phyloP scores from a whole-genome alignment of 2,329 filamentous ascomycete genomes.

The Basipetospora sp. region DNA sequence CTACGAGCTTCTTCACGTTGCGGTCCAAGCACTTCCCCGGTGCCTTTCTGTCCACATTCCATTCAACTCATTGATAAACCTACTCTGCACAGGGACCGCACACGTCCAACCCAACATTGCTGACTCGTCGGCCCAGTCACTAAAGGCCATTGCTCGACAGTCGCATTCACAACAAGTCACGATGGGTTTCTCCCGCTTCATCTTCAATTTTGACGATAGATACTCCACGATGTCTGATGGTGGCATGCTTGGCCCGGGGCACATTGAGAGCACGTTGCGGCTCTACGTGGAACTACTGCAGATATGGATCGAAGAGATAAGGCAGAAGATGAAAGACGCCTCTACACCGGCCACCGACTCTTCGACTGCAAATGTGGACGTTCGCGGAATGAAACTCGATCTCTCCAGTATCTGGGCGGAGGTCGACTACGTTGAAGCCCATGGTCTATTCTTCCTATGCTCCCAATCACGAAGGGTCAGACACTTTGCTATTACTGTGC shows the following conservation, averaged over 20 bases:
- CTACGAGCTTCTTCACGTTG: slow-evolving; percentile 88
- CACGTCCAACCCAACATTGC: slow-evolving; percentile 90
- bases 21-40: slow-evolving; percentile 86
- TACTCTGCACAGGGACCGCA: slow-evolving; percentile 89
- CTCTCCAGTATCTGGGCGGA: slow-evolving; percentile 79
- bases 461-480: slow-evolving; percentile 85
- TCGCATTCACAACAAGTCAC: slow-evolving; percentile 89
- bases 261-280: slow-evolving; percentile 85
- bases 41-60: slow-evolving; percentile 83
- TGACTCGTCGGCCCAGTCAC: slow-evolving; percentile 73
- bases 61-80: slow-evolving; percentile 83
- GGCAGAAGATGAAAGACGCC: slow-evolving; percentile 65
- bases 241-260: slow-evolving; percentile 81
- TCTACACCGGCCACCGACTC: slow-evolving; percentile 50
- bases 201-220: slow-evolving; percentile 94
- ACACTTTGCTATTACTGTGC: slow-evolving; percentile 78
- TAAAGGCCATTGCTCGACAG: slow-evolving; percentile 90
- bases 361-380: slow-evolving; percentile 38
- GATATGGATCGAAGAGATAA: slow-evolving; percentile 97
- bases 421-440: slow-evolving; percentile 91
- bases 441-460: slow-evolving; percentile 91
- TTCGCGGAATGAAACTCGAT: slow-evolving; percentile 63
- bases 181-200: slow-evolving; percentile 90
- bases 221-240: slow-evolving; percentile 98
- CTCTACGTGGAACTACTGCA: slow-evolving; percentile 86